Evolutionary conservation across 2,329 filamentous ascomycete species (phyloP), one percentile per base, ranked within the genome.

Genomic region (Aspergillus hiratsukae): DNA sequence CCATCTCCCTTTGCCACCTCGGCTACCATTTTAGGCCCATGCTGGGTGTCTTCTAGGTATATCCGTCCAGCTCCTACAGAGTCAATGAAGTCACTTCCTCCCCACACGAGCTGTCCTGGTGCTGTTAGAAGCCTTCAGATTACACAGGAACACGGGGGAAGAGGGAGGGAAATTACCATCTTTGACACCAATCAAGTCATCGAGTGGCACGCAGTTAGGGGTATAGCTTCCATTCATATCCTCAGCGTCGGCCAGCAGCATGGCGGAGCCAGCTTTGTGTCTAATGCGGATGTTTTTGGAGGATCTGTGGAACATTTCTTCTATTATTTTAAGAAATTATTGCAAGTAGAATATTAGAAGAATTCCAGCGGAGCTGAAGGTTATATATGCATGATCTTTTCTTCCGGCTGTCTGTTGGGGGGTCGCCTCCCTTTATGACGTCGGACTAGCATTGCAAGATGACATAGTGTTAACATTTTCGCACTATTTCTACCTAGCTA

Each of bases 31-130:
- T 62, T 60, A 1, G 62, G 61, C 6, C 62, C 62, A 23, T 51
- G 48, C 11, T 55, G 28, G 3, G 57, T 59, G 2, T 58, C 17
- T 21, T 58, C 59, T 1, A 63, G 55, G 10, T 21, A 29, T 25
- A 64, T 23, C 23, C 23, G 23, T 23, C 23, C 53, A 28, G 63
- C 53, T 6, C 41, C n/a, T 7, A 59, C 59, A 21, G 46, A 54
- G 23, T 37, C 51, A 17, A 59, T 62, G 57, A 64, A 64, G 27
- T 62, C 57, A 14, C 37, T 31, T 4, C 62, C 61, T 25, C 57
- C 62, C 62, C 62, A 64, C 53, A 61, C 50, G 49, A 64, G 63
- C 57, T 57, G 59, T 14, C 62, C 61, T 64, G 17, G 4, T 2
- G 11, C 52, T 9, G 50, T 31, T 3, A 45, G 23, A 37, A 21